These are phyloP conservation scores for Nicotiana rustica DNA, from an alignment of 305 asterid species.

Conservation along the genomic window DNA sequence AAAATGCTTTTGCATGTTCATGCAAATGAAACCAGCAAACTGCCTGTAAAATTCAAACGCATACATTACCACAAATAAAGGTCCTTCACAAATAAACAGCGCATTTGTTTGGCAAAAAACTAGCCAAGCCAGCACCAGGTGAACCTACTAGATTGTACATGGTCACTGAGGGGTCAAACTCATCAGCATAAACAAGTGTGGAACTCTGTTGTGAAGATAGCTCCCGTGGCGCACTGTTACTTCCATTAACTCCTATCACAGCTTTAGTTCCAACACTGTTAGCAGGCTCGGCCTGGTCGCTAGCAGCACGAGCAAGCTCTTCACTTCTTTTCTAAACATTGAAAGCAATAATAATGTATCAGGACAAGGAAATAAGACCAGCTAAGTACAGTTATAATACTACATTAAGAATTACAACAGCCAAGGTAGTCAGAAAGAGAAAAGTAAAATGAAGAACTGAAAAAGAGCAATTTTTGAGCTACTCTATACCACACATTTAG, in stretches of 20 bases:
- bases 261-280: conserved; percentile 53
- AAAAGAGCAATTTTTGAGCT: conserved; percentile 10
- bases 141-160: conserved; percentile 72
- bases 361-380: conserved; percentile 31
- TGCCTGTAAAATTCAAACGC: conserved; percentile 68
- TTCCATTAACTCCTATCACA: conserved; percentile 48
- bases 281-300: conserved; percentile 63
- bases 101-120: conserved; percentile 35
- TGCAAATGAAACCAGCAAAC: conserved; percentile 93
- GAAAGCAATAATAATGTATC: conserved; percentile 1
- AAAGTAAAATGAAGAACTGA: conserved; percentile 18
- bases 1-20: conserved; percentile 78
- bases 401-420: conserved; percentile 10
- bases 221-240: conserved; percentile 45
- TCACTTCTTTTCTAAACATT: conserved; percentile 70
- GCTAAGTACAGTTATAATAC: background rate
- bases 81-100: conserved; percentile 28
- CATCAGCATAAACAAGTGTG: conserved; percentile 49
- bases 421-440: conserved; percentile 20
- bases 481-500: background rate
- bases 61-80: conserved; percentile 37
- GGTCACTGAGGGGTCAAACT: conserved; percentile 63
- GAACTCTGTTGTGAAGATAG: conserved; percentile 47
- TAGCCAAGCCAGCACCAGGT: conserved; percentile 34
- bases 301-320: conserved; percentile 65